Evolutionary conservation across 768 basidiomycete species (phyloP).

Genomic region (Hydnum rufescens): DNA sequence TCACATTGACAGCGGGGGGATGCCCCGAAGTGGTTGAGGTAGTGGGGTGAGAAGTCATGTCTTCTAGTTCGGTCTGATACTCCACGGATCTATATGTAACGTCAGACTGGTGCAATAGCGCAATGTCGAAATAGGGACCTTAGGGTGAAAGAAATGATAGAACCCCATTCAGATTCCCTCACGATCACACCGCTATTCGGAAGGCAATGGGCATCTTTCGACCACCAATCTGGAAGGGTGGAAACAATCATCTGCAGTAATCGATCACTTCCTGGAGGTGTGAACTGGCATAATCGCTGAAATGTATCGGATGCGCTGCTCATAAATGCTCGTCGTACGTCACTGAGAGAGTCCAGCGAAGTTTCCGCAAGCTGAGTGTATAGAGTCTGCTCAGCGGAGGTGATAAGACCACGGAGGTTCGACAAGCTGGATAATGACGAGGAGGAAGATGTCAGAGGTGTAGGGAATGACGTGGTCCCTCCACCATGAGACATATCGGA

Average conservation of each 20-base stretch:
- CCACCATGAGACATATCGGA: too few relatives aligned
- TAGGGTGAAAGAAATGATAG: conserved; percentile 57
- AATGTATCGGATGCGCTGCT: conserved; percentile 32
- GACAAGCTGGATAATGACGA: conserved; percentile 24
- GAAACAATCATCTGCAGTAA: conserved; percentile 9
- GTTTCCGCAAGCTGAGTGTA: conserved; percentile 35
- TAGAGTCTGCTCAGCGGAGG: conserved; percentile 36
- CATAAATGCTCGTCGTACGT: conserved; percentile 39
- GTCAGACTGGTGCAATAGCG: conserved; percentile 3
- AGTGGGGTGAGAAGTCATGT: conserved; percentile 11
- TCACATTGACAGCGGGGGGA: not conserved
- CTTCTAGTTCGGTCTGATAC: conserved; percentile 28
- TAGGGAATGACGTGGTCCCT: conserved; percentile 8
- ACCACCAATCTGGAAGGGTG: conserved; percentile 43
- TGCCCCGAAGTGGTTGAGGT: conserved; percentile 6
- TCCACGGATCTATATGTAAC: conserved; percentile 32
- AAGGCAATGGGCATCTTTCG: conserved; percentile 34
- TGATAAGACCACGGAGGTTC: conserved; percentile 35
- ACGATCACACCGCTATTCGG: conserved; percentile 50
- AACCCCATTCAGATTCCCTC: conserved; percentile 54
- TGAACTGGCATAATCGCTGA: conserved; percentile 25
- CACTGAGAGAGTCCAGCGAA: conserved; percentile 30
- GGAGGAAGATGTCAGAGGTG: conserved; percentile 9
- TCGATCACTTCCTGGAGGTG: not conserved
- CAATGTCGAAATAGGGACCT: conserved; percentile 24